These are phyloP conservation scores for Penicillium nordicum DNA, from an alignment of 2,329 filamentous ascomycete genomes.

Conservation along the genomic window DNA sequence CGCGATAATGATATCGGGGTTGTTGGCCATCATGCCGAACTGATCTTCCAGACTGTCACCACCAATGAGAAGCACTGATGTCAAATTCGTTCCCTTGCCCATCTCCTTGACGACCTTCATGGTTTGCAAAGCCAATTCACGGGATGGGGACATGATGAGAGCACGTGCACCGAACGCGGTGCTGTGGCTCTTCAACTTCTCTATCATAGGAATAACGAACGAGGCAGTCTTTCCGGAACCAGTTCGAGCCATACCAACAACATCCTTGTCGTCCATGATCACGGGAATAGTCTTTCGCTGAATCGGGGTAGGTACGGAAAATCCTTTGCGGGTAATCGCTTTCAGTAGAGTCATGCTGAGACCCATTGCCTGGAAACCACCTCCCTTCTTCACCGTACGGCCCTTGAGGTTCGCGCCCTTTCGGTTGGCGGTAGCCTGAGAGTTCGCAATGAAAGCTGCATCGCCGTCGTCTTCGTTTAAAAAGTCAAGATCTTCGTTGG, in stretches of 20 bases:
- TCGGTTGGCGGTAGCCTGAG: conserved; percentile 81
- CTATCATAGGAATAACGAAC: conserved; percentile 98
- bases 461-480: conserved; percentile 63
- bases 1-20: conserved; percentile 95
- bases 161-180: conserved; percentile 80
- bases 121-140: conserved; percentile 92
- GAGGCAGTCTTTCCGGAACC: conserved; percentile 97
- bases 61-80: conserved; percentile 85
- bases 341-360: conserved; percentile 80
- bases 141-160: conserved; percentile 84
- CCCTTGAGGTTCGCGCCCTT: conserved; percentile 80
- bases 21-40: conserved; percentile 85
- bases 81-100: conserved; percentile 82
- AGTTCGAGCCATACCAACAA: conserved; percentile 99
- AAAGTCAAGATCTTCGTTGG: conserved; percentile 47
- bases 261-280: conserved; percentile 83
- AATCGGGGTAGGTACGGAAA: conserved; percentile 93
- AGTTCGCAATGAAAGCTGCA: conserved; percentile 84
- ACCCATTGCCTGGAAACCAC: conserved; percentile 94
- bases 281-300: conserved; percentile 95
- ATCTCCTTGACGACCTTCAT: conserved; percentile 96
- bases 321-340: conserved; percentile 89
- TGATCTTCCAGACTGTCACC: conserved; percentile 96
- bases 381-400: conserved; percentile 86
- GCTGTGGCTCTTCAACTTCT: conserved; percentile 84